Evolutionary conservation across 140 eudicot species (phyloP), one percentile per base, ranked within the genome.

Genomic region (Oenanthe javanica): DNA sequence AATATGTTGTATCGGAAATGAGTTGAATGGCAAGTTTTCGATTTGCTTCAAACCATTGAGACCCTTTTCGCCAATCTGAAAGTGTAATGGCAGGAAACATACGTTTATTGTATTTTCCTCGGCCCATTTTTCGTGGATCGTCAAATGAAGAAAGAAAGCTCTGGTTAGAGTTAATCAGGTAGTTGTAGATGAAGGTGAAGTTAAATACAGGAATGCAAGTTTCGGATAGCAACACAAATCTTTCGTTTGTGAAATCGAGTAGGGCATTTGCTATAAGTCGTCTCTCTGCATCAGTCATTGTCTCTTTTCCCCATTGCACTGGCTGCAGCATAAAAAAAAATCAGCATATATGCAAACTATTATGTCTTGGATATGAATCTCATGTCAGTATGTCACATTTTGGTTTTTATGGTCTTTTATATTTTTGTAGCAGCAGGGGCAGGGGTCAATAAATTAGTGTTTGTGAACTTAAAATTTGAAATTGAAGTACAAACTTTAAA

Each of bases 41-140:
- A n/a, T 80, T 21, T 48, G 42, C 59, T 80, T 69, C 83, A 70
- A 80, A 80, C 83, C 83, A 80, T 52, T 80, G 83, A 31, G 83
- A 67, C 0, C 83, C 83, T 70, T 80, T 80, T 66, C 83, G 66
- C 83, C 83, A 70, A 21, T 80, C 83, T 10, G 77, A 50, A 18
- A 80, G 6, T 7, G 57, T 66, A 2, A 80, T 64, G 27, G 73
- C 50, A 1, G 83, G 83, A 51, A 11, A 63, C 83, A 80, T 70
- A 0, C 57, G 73, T 12, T 48, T 49, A 21, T 80, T 80, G 77
- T 80, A 80, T 45, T 77, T 73, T 15, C 83, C 83, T 9, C 83
- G 55, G 13, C 83, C 83, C 40, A 27, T 40, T 67, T 63, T 63
- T 63, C 83, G 61, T 27, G 83, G 83, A 49, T 80, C 83, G 40